Conservation (phyloP, 495 filamentous ascomycete genomes). For the Aspergillus nanangensis region DNA sequence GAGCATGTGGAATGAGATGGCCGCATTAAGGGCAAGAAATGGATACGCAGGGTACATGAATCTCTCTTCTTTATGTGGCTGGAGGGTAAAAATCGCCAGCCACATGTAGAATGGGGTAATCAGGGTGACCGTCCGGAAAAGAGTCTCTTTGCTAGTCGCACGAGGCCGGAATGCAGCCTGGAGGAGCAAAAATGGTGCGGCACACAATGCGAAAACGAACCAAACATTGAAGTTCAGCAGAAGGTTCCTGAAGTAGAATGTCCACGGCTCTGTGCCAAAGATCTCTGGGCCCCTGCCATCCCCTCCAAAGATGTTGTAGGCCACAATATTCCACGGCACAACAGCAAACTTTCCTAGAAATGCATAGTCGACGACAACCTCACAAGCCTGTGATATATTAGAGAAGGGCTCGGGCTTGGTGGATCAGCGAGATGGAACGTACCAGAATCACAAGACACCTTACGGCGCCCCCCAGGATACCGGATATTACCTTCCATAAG, state of each 20-base stretch:
- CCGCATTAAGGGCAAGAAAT: constrained; percentile 85
- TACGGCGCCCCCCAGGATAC: constrained; percentile 62
- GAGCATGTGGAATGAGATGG: constrained; percentile 75
- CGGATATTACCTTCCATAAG: constrained; percentile 48
- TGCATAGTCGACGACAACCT: constrained; percentile 65
- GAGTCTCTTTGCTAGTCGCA: constrained; percentile 38
- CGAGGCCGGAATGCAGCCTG: constrained; percentile 40
- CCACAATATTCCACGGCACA: constrained; percentile 87
- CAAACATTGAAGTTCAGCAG: constrained; percentile 93
- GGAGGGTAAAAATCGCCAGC: constrained; percentile 84
- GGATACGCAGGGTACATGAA: constrained; percentile 99
- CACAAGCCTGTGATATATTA: constrained; percentile 41
- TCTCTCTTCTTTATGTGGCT: constrained; percentile 96
- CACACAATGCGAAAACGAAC: constrained; percentile 77
- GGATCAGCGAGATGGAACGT: constrained; percentile 27
- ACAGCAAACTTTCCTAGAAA: constrained; percentile 76
- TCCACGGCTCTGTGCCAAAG: constrained; percentile 95
- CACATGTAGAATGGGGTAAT: constrained; percentile 88
- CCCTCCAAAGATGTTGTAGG: constrained; percentile 88
- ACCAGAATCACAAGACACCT: constrained; percentile 67
- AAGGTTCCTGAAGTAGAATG: constrained; percentile 91
- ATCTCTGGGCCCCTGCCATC: constrained; percentile 79
- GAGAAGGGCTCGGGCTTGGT: constrained; percentile 8
- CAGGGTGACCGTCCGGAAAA: constrained; percentile 69
- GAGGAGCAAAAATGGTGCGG: constrained; percentile 56